Evolutionary conservation across 2,329 filamentous ascomycete species (phyloP).

Genomic region (Hypoxylon sp.): DNA sequence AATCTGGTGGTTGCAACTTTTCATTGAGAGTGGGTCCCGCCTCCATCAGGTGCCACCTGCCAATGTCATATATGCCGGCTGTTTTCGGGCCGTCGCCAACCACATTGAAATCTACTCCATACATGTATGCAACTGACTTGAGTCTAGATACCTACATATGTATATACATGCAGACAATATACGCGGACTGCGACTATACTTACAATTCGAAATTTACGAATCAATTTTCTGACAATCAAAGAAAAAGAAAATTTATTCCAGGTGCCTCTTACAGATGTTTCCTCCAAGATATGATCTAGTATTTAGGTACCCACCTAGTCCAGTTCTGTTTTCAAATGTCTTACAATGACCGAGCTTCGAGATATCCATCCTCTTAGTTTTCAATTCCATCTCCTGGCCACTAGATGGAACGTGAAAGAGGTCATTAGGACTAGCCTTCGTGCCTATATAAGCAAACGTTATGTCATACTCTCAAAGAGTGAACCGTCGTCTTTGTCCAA

Average conservation of each 20-base stretch:
- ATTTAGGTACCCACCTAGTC: slow-evolving; percentile 2
- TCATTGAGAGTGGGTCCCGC: slow-evolving; percentile 23
- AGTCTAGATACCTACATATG: background rate
- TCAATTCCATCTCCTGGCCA: slow-evolving; percentile 30
- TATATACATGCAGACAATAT: background rate
- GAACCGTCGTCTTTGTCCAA: slow-evolving; percentile 44
- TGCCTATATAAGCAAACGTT: slow-evolving; percentile 31
- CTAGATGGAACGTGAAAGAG: slow-evolving; percentile 39
- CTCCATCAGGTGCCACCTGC: slow-evolving; percentile 13
- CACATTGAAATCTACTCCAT: no score
- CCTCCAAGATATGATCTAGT: slow-evolving; percentile 7
- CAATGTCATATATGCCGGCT: background rate
- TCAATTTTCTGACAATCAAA: background rate
- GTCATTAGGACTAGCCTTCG: slow-evolving; percentile 22
- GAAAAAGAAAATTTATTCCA: background rate
- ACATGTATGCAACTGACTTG: no score
- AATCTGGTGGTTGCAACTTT: slow-evolving; percentile 38
- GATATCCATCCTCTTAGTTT: slow-evolving; percentile 39
- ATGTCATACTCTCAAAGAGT: slow-evolving; percentile 43
- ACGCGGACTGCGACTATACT: background rate
- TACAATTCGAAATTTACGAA: background rate
- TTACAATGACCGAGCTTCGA: slow-evolving; percentile 32
- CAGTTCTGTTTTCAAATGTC: slow-evolving; percentile 39
- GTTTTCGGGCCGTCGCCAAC: slow-evolving; percentile 12
- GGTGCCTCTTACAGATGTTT: background rate